Percentiles rank a stretch among this genome's conserved stretches.
Evolutionary conservation across 768 basidiomycete species (phyloP).

Genomic region (Saitozyma podzolica): DNA sequence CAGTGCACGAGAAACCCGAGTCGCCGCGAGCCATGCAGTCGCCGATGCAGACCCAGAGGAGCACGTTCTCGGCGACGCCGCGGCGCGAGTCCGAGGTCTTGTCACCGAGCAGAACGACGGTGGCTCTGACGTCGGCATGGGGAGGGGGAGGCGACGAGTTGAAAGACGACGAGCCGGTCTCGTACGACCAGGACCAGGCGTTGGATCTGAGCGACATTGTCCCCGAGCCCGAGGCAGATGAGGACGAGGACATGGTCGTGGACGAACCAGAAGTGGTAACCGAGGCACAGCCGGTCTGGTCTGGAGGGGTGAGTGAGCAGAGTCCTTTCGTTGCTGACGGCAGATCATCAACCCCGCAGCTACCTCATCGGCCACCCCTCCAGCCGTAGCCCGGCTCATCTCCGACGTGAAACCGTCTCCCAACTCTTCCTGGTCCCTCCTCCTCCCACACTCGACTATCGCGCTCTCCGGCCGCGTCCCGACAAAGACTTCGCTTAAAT

Average conservation of each 20-base stretch:
- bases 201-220: constrained; percentile 43
- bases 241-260: constrained; percentile 1
- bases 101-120: not conserved
- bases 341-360: constrained; percentile 44
- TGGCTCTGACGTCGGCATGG: not conserved
- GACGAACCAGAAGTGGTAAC: constrained; percentile 13
- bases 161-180: not conserved
- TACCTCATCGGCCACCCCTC: constrained; percentile 16
- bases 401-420: constrained; percentile 17
- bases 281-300: constrained; percentile 27
- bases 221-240: constrained; percentile 9
- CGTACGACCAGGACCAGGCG: not conserved
- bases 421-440: constrained; percentile 21
- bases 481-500: constrained; percentile 26
- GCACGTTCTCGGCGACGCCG: no score
- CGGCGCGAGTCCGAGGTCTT: no score
- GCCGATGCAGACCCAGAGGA: not conserved
- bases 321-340: constrained; percentile 5
- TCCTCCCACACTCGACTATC: constrained; percentile 35
- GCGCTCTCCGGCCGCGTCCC: constrained; percentile 44
- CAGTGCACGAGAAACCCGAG: not conserved
- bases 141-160: not conserved
- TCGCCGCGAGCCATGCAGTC: not conserved
- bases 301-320: constrained; percentile 35
- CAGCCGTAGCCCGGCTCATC: constrained; percentile 18